phyloP scores from a whole-genome alignment of 306 rosid species.

The Quillaja saponaria region DNA sequence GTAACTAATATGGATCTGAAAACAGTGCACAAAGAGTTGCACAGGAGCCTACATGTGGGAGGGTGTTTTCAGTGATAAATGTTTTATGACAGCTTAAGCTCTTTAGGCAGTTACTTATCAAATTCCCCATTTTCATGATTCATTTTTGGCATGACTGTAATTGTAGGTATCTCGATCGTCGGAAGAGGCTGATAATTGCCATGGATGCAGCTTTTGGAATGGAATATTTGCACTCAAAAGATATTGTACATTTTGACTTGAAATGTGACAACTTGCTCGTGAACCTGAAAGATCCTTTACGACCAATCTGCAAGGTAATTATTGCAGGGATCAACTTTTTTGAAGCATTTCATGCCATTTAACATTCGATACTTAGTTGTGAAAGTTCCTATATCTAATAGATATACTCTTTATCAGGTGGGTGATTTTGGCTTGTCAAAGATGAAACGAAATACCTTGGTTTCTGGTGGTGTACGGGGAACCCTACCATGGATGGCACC shows the following conservation, averaged over 20 bases:
- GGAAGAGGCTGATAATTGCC: constrained; percentile 80
- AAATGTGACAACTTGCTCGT: constrained; percentile 92
- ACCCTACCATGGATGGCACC: constrained; percentile 97
- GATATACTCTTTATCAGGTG: constrained; percentile 50
- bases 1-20: too few species aligned
- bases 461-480: constrained; percentile 91
- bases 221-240: constrained; percentile 87
- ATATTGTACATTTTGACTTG: constrained; percentile 87
- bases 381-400: constrained; percentile 3
- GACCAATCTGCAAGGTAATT: constrained; percentile 87
- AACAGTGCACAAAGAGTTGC: too few species aligned
- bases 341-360: background rate
- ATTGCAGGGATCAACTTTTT: background rate
- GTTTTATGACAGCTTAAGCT: background rate
- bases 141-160: constrained; percentile 26
- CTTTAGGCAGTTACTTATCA: background rate
- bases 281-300: constrained; percentile 75
- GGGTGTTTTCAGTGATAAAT: background rate
- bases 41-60: background rate
- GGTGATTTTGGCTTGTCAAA: constrained; percentile 93
- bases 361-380: background rate
- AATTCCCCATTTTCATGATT: background rate
- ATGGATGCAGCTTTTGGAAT: constrained; percentile 97
- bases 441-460: constrained; percentile 79
- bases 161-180: constrained; percentile 83